These are phyloP conservation scores for Geopyxis carbonaria DNA, from an alignment of 495 filamentous ascomycete genomes.

Conservation along the genomic window DNA sequence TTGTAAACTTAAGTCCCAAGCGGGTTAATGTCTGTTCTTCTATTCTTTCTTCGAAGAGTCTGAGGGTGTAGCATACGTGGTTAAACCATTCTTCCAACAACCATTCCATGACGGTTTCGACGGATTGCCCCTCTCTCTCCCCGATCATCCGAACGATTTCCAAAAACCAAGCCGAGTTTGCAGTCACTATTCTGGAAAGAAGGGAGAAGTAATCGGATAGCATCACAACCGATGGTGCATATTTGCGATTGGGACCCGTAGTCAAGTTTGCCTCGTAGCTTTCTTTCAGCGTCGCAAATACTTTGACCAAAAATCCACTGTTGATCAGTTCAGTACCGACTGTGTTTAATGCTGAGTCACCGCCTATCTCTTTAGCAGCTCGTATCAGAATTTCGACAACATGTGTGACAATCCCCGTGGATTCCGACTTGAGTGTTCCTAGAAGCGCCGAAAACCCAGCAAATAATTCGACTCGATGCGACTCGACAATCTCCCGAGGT, in stretches of 20 bases:
- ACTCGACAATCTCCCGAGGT: conserved; percentile 50
- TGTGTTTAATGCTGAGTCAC: conserved; percentile 43
- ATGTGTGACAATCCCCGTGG: conserved; percentile 45
- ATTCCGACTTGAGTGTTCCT: conserved; percentile 42
- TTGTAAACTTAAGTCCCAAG: conserved; percentile 39
- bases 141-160: conserved; percentile 35
- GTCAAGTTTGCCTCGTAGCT: conserved; percentile 57
- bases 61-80: conserved; percentile 28
- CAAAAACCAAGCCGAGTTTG: conserved; percentile 47
- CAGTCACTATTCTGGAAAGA: conserved; percentile 61
- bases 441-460: conserved; percentile 39
- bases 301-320: conserved; percentile 43
- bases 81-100: conserved; percentile 73
- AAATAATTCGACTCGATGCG: conserved; percentile 16
- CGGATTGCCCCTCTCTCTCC: conserved; percentile 25
- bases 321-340: conserved; percentile 52
- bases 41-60: not conserved
- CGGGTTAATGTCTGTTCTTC: not conserved
- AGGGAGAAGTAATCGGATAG: conserved; percentile 71
- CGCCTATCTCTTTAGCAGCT: conserved; percentile 49
- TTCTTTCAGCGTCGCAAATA: conserved; percentile 55
- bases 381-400: conserved; percentile 57
- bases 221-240: conserved; percentile 43
- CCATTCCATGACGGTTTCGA: conserved; percentile 47
- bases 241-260: conserved; percentile 52